phyloP scores from a whole-genome alignment of 2,329 filamentous ascomycete genomes.

The Tolypocladium inflatum region DNA sequence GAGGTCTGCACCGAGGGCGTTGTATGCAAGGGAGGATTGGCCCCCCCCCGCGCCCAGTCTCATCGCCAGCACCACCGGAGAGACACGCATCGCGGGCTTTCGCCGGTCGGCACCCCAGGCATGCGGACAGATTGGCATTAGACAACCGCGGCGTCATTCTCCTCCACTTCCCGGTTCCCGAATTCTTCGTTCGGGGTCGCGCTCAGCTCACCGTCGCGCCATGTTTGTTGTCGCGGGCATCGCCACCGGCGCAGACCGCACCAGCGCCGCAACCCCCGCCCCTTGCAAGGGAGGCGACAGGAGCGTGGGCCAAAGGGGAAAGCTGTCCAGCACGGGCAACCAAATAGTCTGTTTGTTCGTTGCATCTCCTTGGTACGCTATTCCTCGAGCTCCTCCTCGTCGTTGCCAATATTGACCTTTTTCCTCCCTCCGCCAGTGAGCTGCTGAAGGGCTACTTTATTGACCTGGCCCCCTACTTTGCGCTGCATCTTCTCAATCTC shows the following conservation, averaged over 20 bases:
- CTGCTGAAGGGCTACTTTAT: slow-evolving; percentile 83
- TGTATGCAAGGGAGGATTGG: slow-evolving; percentile 25
- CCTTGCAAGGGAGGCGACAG: slow-evolving; percentile 8
- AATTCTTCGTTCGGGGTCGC: slow-evolving; percentile 17
- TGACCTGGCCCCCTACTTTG: slow-evolving; percentile 84
- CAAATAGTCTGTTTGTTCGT: slow-evolving; percentile 9
- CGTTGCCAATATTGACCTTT: slow-evolving; percentile 78
- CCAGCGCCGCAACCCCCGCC: background rate
- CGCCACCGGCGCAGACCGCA: background rate
- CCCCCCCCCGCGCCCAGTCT: slow-evolving; percentile 3
- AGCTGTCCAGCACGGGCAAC: slow-evolving; percentile 4
- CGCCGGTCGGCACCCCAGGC: slow-evolving; percentile 15
- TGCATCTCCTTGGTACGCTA: slow-evolving; percentile 10
- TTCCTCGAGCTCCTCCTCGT: slow-evolving; percentile 46
- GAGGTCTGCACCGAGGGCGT: slow-evolving; percentile 23
- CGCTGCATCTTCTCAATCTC: slow-evolving; percentile 96
- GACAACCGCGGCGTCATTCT: slow-evolving; percentile 18
- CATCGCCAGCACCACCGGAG: slow-evolving; percentile 12
- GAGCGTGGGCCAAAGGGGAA: slow-evolving; percentile 5
- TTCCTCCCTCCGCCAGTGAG: slow-evolving; percentile 75
- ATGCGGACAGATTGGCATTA: slow-evolving; percentile 33
- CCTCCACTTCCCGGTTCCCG: slow-evolving; percentile 13
- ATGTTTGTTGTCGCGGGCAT: slow-evolving; percentile 2
- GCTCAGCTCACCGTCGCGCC: slow-evolving; percentile 5
- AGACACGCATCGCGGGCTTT: slow-evolving; percentile 6